Base-by-base conservation (phyloP, 306 rosid species). In the Cicer cuneatum region DNA sequence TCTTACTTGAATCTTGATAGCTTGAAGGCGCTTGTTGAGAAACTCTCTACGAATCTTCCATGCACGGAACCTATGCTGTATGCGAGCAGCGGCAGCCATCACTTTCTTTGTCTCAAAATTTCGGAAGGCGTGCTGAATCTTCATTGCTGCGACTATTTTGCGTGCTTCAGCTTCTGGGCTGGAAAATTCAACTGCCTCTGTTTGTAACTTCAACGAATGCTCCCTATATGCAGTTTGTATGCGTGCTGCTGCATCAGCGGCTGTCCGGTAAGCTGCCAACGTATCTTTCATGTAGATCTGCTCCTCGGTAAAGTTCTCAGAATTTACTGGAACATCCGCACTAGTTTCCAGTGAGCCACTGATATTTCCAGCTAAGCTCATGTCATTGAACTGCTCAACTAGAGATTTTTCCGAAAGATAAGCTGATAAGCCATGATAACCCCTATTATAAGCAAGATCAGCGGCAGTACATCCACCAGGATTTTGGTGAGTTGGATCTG, bases 201-300 rank as follows among this genome's bases (percentile, higher is more conserved):
- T 54, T 71, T 78, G 81, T 73, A 81, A 64, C 84, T 90, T 92
- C 10, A 92, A 78, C 62, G 96, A 73, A 52, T 80, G 96, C 82
- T 90, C 90, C 81, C 98, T 87, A 76, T 86, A 90, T 24, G 99
- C 98, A 65, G 87, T 64, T 60, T 90, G 97, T 79, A 95, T 95
- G 77, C 92, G 96, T 33, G 96, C 89, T 41, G 99, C 99, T 47
- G 99, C 99, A 75, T 95, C 93, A 39, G 99, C 99, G 57, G 96
- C 90, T 13, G 90, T 95, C 58, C 83, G 86, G 62, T 86, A 92
- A 72, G 99, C 99, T 76, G 95, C 78, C 84, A 95, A 68, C 0
- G 89, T 87, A 42, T 95, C 99, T 81, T 86, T 90, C 72, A 95
- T 62, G 78, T 77, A 66, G 76, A 80, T 71, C 85, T 94, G 89